These are phyloP conservation scores for Imleria badia DNA, from an alignment of 768 basidiomycete genomes.

Conservation along the genomic window DNA sequence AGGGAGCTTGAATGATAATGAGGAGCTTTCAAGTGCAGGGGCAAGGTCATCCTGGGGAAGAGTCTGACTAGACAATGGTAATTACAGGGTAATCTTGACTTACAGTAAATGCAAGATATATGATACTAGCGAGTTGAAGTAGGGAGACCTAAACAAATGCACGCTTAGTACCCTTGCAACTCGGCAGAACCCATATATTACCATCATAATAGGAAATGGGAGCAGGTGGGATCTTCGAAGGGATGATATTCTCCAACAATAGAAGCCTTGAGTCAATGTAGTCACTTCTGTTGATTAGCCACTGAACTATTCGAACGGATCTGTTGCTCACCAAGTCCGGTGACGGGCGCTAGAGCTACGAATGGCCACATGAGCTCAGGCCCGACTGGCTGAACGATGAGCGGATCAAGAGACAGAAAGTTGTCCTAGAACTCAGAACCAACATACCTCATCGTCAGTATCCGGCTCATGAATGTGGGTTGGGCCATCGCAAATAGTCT, in stretches of 20 bases:
- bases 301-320: background rate
- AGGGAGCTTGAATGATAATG: background rate
- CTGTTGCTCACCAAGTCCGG: conserved; percentile 19
- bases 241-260: conserved; percentile 22
- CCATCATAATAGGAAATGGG: conserved; percentile 15
- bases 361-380: too few species aligned
- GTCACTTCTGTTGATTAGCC: conserved; percentile 8
- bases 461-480: too few species aligned
- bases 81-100: background rate
- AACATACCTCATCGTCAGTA: too few species aligned
- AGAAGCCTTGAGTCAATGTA: conserved; percentile 19
- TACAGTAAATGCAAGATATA: background rate
- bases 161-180: background rate
- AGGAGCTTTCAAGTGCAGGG: background rate
- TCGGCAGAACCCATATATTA: background rate
- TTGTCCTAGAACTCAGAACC: too few species aligned
- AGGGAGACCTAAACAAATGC: conserved; percentile 16
- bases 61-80: background rate
- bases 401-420: too few species aligned
- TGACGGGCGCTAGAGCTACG: background rate
- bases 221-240: conserved; percentile 2
- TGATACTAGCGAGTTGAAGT: conserved; percentile 21
- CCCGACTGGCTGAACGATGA: too few species aligned
- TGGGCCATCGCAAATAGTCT: too few species aligned
- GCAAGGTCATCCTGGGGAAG: background rate